Evolutionary conservation across 2,329 filamentous ascomycete species (phyloP).

Genomic region (Verticillium klebahnii): DNA sequence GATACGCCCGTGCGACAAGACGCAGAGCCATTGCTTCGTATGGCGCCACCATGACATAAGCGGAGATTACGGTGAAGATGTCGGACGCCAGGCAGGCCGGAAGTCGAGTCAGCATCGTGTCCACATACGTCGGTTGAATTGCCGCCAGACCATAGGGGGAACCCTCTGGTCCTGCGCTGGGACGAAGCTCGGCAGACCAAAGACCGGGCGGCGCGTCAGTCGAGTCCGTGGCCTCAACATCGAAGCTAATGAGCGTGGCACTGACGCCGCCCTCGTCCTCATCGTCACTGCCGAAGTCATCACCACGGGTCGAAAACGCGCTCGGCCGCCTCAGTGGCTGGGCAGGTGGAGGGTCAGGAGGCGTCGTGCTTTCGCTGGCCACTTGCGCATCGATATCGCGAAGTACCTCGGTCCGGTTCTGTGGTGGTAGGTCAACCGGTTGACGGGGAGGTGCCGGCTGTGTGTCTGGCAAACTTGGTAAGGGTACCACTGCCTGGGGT

Average conservation of each 20-base stretch:
- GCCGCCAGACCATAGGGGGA: constrained; percentile 15
- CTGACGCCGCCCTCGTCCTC: constrained; percentile 51
- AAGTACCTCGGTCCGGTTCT: constrained; percentile 12
- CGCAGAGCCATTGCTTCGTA: constrained; percentile 42
- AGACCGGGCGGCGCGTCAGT: constrained; percentile 45
- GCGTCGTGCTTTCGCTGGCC: neutral
- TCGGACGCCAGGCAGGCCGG: constrained; percentile 43
- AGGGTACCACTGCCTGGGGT: constrained; percentile 11
- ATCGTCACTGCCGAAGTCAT: constrained; percentile 52
- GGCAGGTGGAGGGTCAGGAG: constrained; percentile 19
- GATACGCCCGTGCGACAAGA: constrained; percentile 37
- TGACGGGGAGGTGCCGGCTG: neutral
- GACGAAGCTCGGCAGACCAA: constrained; percentile 56
- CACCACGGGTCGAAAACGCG: constrained; percentile 41
- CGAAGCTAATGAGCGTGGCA: constrained; percentile 56
- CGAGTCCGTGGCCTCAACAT: constrained; percentile 53
- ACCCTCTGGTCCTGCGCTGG: constrained; percentile 34
- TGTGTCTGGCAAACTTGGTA: constrained; percentile 1
- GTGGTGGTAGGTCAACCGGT: neutral
- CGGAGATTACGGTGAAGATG: constrained; percentile 37
- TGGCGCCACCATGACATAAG: constrained; percentile 39
- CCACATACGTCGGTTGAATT: constrained; percentile 31
- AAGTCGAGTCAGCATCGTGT: constrained; percentile 46
- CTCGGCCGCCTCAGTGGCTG: constrained; percentile 36
- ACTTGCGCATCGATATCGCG: constrained; percentile 15